Base-by-base conservation (phyloP, 306 rosid genomes). In the Quercus alba region DNA sequence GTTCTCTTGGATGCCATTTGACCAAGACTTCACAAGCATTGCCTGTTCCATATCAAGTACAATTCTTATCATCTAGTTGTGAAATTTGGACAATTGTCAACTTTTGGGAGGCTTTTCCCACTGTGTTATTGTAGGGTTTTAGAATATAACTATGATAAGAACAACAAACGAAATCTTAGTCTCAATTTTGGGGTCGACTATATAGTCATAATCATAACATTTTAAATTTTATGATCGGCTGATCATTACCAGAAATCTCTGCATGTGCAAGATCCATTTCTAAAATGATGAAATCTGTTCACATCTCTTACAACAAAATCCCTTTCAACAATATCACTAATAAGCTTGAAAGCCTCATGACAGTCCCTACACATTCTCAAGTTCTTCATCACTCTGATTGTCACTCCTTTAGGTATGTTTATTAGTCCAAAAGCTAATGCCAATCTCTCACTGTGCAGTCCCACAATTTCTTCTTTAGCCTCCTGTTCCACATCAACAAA, bases 201-300 rank as follows among this genome's bases (percentile, higher is more conserved):
- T 38, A 38, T 38, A 38, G 44, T 38, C 2, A 6, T 38, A 38
- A 15, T 38, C 30, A 30, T 63, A 64, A 4, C 31, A 64, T 2
- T 30, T 26, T 30, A 30, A 30, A 64, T 17, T 28, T 28, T 11
- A 15, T 61, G 19, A 64, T 64, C 6, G 46, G 21, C 9, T 30
- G 18, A 81, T 72, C 35, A 70, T 89, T 77, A 90, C 96, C 94
- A 94, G 73, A 90, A 94, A 82, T 89, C 94, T 78, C 85, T 51
- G 44, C 94, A 90, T 62, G 86, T 81, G 73, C 97, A 90, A 38
- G 56, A 80, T 17, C 93, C 93, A 80, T 81, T 72, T 84, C 79
- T 89, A 69, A 94, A 94, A 78, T 89, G 98, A 86, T 94, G 98
- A 86, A 94, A 92, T 84, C 96, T 94, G 69, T 94, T 92, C 20